Percentiles rank a stretch among this genome's conserved stretches.
These are phyloP conservation scores for Debaryomyces singareniensis DNA, from an alignment of 1,139 yeast genomes.

Conservation along the genomic window DNA sequence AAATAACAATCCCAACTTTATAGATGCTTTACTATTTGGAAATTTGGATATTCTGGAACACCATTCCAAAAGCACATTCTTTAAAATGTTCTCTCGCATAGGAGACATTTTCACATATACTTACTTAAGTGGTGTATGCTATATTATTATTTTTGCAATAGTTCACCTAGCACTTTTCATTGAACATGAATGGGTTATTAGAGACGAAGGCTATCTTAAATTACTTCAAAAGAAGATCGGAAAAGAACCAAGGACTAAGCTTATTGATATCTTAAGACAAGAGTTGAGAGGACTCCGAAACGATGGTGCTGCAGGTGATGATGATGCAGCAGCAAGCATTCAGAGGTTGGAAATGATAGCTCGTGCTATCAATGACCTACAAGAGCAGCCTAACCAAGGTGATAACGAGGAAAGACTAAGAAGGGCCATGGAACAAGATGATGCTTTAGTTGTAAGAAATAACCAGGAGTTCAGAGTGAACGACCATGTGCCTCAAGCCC, in stretches of 20 bases:
- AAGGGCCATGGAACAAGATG: slow-evolving; percentile 11
- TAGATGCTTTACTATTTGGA: slow-evolving; percentile 45
- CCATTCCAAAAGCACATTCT: slow-evolving; percentile 2
- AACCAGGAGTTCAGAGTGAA: slow-evolving; percentile 4
- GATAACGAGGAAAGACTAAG: slow-evolving; percentile 15
- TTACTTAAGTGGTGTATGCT: slow-evolving; percentile 35
- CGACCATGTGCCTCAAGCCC: slow-evolving; percentile 6
- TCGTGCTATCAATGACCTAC: slow-evolving; percentile 26
- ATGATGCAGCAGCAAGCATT: slow-evolving; percentile 16
- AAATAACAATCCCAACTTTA: slow-evolving; percentile 22
- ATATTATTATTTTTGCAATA: slow-evolving; percentile 30
- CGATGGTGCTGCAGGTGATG: slow-evolving; percentile 17
- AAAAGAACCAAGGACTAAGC: slow-evolving; percentile 41
- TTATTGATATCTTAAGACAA: slow-evolving; percentile 32
- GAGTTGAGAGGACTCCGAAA: slow-evolving; percentile 22
- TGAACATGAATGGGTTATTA: slow-evolving; percentile 66
- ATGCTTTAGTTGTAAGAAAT: slow-evolving; percentile 1
- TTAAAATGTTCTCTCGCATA: slow-evolving; percentile 7
- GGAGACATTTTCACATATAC: slow-evolving; percentile 26
- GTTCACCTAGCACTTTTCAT: slow-evolving; percentile 46
- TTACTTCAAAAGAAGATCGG: slow-evolving; percentile 53
- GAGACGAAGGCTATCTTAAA: slow-evolving; percentile 61
- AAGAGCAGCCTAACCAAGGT: slow-evolving; percentile 13
- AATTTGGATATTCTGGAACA: slow-evolving; percentile 17
- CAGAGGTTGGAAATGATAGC: slow-evolving; percentile 24